Percentiles rank a stretch among this genome's conserved stretches.
Conservation (phyloP, 495 filamentous ascomycete species). For the Pseudevernia furfuracea region DNA sequence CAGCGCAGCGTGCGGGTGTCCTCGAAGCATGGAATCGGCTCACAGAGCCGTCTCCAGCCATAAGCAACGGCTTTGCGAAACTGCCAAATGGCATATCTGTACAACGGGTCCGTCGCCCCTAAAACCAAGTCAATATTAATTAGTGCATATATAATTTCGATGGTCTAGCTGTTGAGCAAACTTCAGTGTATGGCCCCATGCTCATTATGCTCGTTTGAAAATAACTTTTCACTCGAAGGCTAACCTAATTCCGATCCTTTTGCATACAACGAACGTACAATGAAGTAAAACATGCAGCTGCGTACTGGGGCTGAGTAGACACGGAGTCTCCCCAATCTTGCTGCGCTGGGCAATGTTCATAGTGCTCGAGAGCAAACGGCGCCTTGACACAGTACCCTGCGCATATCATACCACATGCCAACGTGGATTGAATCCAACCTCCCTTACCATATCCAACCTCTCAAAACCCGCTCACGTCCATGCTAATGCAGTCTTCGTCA, state of each 20-base stretch:
- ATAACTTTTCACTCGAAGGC: neutral
- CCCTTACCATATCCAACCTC: neutral
- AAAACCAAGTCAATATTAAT: neutral
- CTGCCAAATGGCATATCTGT: slow-evolving; percentile 19
- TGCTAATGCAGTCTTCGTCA: neutral
- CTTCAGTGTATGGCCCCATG: neutral
- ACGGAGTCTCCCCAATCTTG: neutral
- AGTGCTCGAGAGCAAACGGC: neutral
- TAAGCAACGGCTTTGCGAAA: slow-evolving; percentile 12
- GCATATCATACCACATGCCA: neutral
- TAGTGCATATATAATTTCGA: slow-evolving; percentile 1
- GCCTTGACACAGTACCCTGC: neutral
- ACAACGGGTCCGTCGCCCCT: slow-evolving; percentile 12
- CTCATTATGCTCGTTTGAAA: neutral
- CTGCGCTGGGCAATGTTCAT: neutral
- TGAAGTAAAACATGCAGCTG: neutral
- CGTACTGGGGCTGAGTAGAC: neutral
- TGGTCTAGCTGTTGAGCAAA: neutral
- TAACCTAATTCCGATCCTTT: neutral
- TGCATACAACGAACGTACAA: neutral
- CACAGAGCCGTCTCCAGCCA: slow-evolving; percentile 39
- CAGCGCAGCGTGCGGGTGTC: slow-evolving; percentile 68
- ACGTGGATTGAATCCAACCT: neutral
- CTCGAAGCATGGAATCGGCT: slow-evolving; percentile 78
- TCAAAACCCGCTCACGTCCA: neutral